phyloP scores from a whole-genome alignment of 805 yeast species.

The Myxozyma neglecta region DNA sequence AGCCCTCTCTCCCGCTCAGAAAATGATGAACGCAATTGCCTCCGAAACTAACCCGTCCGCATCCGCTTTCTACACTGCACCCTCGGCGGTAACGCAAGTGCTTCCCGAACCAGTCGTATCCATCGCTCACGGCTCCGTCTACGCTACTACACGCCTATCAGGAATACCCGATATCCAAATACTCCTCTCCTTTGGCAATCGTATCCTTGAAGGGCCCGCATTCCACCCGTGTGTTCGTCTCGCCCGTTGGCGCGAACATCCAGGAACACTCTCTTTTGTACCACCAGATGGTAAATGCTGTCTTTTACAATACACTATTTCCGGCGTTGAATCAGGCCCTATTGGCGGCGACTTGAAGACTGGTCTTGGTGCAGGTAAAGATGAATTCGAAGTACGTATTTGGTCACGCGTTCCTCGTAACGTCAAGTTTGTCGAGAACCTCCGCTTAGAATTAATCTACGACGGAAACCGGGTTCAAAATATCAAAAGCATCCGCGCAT shows the following conservation, averaged over 20 bases:
- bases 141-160: conserved; percentile 66
- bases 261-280: conserved; percentile 60
- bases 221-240: conserved; percentile 70
- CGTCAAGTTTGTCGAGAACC: conserved; percentile 51
- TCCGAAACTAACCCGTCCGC: conserved; percentile 8
- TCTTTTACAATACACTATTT: conserved; percentile 44
- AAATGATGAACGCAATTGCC: conserved; percentile 16
- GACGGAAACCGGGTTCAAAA: conserved; percentile 34
- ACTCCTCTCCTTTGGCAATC: conserved; percentile 42
- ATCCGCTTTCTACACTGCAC: conserved; percentile 36
- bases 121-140: conserved; percentile 60
- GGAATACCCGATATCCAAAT: conserved; percentile 75
- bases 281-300: conserved; percentile 81
- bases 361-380: conserved; percentile 52
- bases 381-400: conserved; percentile 65
- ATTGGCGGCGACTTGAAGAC: conserved; percentile 55
- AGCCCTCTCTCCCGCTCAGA: conserved; percentile 24
- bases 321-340: conserved; percentile 50
- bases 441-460: conserved; percentile 47
- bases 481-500: conserved; percentile 60
- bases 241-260: conserved; percentile 50
- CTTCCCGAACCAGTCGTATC: conserved; percentile 35
- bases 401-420: conserved; percentile 49
- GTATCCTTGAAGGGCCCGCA: conserved; percentile 46
- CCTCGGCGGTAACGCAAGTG: conserved; percentile 20